Conservation (phyloP, 768 basidiomycete species). For the Calocybe gangraenosa region DNA sequence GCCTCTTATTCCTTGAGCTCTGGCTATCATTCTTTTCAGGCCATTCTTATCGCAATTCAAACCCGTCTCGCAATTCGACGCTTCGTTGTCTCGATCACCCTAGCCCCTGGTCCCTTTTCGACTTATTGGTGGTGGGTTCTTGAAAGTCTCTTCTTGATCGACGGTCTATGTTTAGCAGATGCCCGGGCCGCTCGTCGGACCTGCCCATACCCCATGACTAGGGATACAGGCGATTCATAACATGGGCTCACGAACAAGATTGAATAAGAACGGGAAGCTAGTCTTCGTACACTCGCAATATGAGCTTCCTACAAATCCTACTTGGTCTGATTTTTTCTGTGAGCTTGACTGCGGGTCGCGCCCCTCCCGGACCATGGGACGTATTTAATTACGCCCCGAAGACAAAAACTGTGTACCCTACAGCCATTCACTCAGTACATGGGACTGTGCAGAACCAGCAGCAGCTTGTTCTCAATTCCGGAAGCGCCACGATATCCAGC, state of each 20-base stretch:
- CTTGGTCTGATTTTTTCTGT: not conserved
- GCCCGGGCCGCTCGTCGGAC: slow-evolving; percentile 6
- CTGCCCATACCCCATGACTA: slow-evolving; percentile 3
- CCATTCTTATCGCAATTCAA: no score
- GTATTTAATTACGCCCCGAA: slow-evolving; percentile 46
- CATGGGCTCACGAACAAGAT: no score
- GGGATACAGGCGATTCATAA: no score
- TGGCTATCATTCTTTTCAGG: no score
- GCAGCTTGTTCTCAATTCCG: slow-evolving; percentile 29
- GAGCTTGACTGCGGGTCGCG: slow-evolving; percentile 16
- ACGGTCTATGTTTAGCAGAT: slow-evolving; percentile 3
- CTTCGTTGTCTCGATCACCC: no score
- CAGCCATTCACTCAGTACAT: slow-evolving; percentile 30
- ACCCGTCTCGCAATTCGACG: no score
- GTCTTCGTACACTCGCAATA: not conserved
- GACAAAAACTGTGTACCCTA: slow-evolving; percentile 42
- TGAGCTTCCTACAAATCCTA: not conserved
- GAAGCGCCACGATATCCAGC: slow-evolving; percentile 33
- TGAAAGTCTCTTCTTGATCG: no score
- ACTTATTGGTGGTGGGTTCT: no score
- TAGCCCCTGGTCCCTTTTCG: no score
- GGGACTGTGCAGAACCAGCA: slow-evolving; percentile 32
- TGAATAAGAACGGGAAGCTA: not conserved
- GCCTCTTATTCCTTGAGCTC: no score
- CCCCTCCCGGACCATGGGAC: slow-evolving; percentile 50